Evolutionary conservation across 768 basidiomycete genomes (phyloP).

Genomic region (Boletus insuetus): DNA sequence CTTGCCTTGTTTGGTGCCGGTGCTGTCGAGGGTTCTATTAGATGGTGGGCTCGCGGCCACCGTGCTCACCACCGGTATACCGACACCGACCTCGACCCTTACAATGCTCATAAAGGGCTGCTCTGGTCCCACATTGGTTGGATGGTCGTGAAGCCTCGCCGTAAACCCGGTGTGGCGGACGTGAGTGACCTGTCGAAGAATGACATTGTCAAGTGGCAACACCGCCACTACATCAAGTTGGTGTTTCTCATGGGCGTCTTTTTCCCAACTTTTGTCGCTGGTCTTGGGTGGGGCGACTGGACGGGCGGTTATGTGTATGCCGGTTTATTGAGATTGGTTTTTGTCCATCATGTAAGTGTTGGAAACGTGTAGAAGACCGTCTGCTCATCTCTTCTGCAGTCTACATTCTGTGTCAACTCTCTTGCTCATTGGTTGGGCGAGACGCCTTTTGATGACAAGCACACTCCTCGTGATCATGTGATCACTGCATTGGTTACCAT

Average conservation of each 20-base stretch:
- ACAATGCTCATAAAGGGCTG: conserved; percentile 88
- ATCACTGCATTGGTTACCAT: conserved; percentile 88
- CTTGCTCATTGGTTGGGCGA: conserved; percentile 96
- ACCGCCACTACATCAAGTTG: conserved; percentile 70
- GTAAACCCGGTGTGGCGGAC: conserved; percentile 88
- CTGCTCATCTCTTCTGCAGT: conserved; percentile 42
- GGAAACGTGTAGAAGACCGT: neutral
- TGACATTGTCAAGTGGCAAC: conserved; percentile 83
- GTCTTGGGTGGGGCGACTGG: conserved; percentile 83
- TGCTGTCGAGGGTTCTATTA: conserved; percentile 94
- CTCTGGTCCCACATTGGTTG: conserved; percentile 86
- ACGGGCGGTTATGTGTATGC: conserved; percentile 85
- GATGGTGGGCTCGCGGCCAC: conserved; percentile 99
- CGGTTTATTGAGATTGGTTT: conserved; percentile 70
- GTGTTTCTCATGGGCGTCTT: conserved; percentile 69
- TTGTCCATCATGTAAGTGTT: conserved; percentile 80
- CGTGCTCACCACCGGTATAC: conserved; percentile 97
- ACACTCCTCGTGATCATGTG: conserved; percentile 86
- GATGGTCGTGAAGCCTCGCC: conserved; percentile 91
- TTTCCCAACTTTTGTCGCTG: conserved; percentile 75
- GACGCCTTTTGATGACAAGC: conserved; percentile 91
- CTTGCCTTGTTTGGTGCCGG: conserved; percentile 86
- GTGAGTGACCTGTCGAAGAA: conserved; percentile 82
- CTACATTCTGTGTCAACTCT: conserved; percentile 96
- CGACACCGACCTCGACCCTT: conserved; percentile 95